Evolutionary conservation across 148 eudicot genomes (phyloP).

Genomic region (Polygonum aviculare): DNA sequence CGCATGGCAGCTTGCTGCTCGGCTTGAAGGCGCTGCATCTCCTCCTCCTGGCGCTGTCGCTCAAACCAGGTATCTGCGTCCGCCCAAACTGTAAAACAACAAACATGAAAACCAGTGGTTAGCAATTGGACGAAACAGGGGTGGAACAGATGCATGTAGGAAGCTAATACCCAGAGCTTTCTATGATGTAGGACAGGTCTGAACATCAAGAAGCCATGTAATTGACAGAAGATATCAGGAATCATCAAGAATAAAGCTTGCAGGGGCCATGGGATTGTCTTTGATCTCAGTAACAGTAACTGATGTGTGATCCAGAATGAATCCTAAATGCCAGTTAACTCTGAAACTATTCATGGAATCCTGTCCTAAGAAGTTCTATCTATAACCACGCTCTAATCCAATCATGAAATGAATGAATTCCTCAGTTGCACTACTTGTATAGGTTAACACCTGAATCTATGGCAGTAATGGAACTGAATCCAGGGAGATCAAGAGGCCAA

Average conservation of each 20-base stretch:
- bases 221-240: background rate
- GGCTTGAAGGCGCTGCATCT: conserved; percentile 78
- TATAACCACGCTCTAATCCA: background rate
- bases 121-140: background rate
- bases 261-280: background rate
- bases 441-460: background rate
- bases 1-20: conserved; percentile 63
- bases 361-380: background rate
- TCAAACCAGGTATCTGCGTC: conserved; percentile 99
- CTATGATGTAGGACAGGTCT: background rate
- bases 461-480: background rate
- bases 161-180: background rate
- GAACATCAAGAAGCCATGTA: background rate
- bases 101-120: background rate
- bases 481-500: background rate
- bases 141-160: background rate
- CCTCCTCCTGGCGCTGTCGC: conserved; percentile 85
- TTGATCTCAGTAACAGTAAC: background rate
- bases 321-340: background rate
- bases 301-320: background rate
- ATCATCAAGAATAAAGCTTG: background rate
- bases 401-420: background rate
- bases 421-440: background rate
- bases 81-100: conserved; percentile 66
- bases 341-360: background rate